Conservation (phyloP, 768 basidiomycete genomes). For the Hygrocybe punicea region DNA sequence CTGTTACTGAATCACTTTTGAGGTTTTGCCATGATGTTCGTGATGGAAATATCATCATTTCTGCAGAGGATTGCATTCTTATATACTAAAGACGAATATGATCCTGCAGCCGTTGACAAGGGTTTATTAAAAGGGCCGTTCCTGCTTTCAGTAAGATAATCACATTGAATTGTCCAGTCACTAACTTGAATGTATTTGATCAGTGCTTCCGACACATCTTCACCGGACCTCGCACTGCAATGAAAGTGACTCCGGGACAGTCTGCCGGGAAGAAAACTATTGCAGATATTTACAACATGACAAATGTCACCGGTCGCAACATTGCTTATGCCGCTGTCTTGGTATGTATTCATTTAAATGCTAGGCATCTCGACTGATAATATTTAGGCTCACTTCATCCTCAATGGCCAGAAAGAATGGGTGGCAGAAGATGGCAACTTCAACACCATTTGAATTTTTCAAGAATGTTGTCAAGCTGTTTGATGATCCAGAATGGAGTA, state of each 20-base stretch:
- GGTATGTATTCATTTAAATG: background rate
- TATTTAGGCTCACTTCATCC: background rate
- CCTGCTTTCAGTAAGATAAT: background rate
- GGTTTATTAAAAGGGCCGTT: conserved; percentile 1
- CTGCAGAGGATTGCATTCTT: background rate
- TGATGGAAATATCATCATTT: background rate
- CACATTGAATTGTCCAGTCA: background rate
- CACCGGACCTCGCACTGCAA: conserved; percentile 1
- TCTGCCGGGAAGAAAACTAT: conserved; percentile 1
- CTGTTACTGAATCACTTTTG: background rate
- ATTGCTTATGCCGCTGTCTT: conserved; percentile 1
- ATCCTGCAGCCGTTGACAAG: background rate
- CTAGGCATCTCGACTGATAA: background rate
- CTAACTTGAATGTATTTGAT: background rate
- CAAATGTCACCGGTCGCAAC: background rate
- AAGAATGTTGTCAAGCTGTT: background rate
- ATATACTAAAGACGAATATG: background rate
- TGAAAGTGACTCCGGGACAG: background rate
- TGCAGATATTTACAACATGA: background rate
- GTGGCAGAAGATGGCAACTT: background rate
- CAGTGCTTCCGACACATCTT: conserved; percentile 2
- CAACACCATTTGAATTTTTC: background rate
- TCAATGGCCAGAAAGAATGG: conserved; percentile 1
- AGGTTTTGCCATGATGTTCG: background rate
- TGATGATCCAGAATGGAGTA: background rate